Evolutionary conservation across 805 yeast species (phyloP).

Genomic region (Candida caryicola): DNA sequence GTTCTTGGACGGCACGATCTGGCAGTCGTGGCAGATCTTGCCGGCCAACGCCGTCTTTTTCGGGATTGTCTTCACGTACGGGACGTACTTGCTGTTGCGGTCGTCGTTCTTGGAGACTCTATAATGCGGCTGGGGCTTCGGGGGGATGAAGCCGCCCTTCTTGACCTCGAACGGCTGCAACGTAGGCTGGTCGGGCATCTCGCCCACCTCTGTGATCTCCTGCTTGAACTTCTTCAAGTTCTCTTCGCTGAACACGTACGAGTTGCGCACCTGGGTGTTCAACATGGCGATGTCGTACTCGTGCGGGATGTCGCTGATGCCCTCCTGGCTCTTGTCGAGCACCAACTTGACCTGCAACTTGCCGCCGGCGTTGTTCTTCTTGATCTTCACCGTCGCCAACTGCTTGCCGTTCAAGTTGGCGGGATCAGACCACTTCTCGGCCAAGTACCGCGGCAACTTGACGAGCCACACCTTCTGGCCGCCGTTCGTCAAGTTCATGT

Average conservation of each 20-base stretch:
- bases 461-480: conserved; percentile 88
- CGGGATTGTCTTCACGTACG: conserved; percentile 84
- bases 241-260: conserved; percentile 84
- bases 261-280: conserved; percentile 78
- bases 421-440: conserved; percentile 72
- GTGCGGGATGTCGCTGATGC: conserved; percentile 56
- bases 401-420: conserved; percentile 66
- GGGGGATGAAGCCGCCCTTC: conserved; percentile 8
- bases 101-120: conserved; percentile 31
- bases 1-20: conserved; percentile 71
- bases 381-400: conserved; percentile 76
- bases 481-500: conserved; percentile 63
- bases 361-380: conserved; percentile 39
- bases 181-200: conserved; percentile 52
- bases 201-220: conserved; percentile 49
- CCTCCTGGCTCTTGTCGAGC: conserved; percentile 44
- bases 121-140: conserved; percentile 20
- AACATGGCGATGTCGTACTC: conserved; percentile 78
- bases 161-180: conserved; percentile 32
- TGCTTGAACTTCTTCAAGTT: conserved; percentile 60
- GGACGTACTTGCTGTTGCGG: conserved; percentile 48
- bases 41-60: conserved; percentile 85
- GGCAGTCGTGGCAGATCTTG: conserved; percentile 89
- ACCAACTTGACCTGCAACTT: conserved; percentile 54
- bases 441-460: conserved; percentile 80